A percentile compares a stretch with the other conserved stretches of the same genome.
Evolutionary conservation across 1,284 basidiomycete species (phyloP).

Genomic region (Leccinum holopus): DNA sequence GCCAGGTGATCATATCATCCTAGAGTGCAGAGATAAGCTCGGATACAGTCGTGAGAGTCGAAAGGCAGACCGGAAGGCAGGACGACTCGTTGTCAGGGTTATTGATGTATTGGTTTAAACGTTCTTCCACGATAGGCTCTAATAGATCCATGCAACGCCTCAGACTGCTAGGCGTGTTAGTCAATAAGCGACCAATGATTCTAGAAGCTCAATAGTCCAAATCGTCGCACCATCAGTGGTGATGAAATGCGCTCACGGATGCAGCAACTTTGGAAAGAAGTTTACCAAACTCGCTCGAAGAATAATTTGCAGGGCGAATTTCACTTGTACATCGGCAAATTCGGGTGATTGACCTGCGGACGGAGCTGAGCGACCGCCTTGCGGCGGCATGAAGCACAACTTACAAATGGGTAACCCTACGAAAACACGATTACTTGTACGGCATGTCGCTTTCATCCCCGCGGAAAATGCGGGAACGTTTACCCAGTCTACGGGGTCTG

Average conservation of each 20-base stretch:
- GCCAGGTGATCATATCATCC: constrained; percentile 47
- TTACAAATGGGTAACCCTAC: constrained; percentile 45
- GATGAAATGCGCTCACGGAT: constrained; percentile 30
- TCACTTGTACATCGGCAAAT: constrained; percentile 35
- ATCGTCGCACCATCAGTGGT: constrained; percentile 13
- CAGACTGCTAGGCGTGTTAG: constrained; percentile 35
- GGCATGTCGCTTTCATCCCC: constrained; percentile 36
- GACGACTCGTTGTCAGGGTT: constrained; percentile 11
- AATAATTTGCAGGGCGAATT: constrained; percentile 36
- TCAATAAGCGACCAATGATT: constrained; percentile 35
- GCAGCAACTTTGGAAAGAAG: constrained; percentile 35
- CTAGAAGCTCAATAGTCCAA: constrained; percentile 22
- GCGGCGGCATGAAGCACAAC: constrained; percentile 14
- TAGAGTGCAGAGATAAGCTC: constrained; percentile 21
- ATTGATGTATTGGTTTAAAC: constrained; percentile 24
- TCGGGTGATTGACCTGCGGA: constrained; percentile 29
- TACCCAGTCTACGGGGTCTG: constrained; percentile 30
- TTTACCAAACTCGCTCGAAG: constrained; percentile 33
- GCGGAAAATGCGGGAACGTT: constrained; percentile 29
- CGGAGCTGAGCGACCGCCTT: constrained; percentile 14
- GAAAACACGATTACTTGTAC: constrained; percentile 44
- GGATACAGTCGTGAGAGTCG: constrained; percentile 11
- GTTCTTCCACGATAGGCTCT: constrained; percentile 34
- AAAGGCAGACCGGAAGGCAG: constrained; percentile 27
- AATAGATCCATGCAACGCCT: constrained; percentile 33